Evolutionary conservation across 2,329 filamentous ascomycete species (phyloP), one percentile per base, ranked within the genome.

Genomic region (Aspergillus niger): DNA sequence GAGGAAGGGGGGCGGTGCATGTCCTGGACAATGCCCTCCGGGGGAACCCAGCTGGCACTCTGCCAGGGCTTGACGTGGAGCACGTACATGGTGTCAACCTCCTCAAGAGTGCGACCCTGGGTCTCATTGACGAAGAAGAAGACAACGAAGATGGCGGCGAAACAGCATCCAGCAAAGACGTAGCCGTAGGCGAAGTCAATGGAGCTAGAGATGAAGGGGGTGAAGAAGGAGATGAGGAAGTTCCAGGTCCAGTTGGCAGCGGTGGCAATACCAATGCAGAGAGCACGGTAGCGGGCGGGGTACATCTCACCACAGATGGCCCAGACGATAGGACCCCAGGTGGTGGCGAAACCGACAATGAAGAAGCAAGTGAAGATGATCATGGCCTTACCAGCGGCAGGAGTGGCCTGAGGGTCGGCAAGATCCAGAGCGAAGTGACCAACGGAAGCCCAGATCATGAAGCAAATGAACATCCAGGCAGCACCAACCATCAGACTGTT

Each of bases 171-270:
- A 0, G 89, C 90, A 72, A 93, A 93, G 49, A 94, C 86, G 67
- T 92, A 91, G 11, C 91, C 90, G 72, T 92, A 92, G 20, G 83
- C 82, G 76, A 89, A 93, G 68, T 90, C 85, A 59, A 93, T 93
- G 8, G 85, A 82, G 0, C 80, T 79, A 1, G 87, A 89, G 72
- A 93, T 92, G 75, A 92, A 92, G 0, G 90, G 89, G 0, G 91
- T 92, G 80, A 93, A 92, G 82, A 93, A 93, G 0, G 85, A 86
- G 65, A 91, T 81, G 69, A 90, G 76, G 76, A 92, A 92, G 74
- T 91, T 91, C 87, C 87, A 91, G 32, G 78, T 75, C 91, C 91
- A 94, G 77, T 94, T 94, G 39, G 89, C 86, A 2, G 89, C 86
- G 5, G 90, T 92, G 15, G 90, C 88, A 24, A 93, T 79, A 11